Evolutionary conservation across 1,284 basidiomycete genomes (phyloP).

Genomic region (Microbotryum scabiosae): DNA sequence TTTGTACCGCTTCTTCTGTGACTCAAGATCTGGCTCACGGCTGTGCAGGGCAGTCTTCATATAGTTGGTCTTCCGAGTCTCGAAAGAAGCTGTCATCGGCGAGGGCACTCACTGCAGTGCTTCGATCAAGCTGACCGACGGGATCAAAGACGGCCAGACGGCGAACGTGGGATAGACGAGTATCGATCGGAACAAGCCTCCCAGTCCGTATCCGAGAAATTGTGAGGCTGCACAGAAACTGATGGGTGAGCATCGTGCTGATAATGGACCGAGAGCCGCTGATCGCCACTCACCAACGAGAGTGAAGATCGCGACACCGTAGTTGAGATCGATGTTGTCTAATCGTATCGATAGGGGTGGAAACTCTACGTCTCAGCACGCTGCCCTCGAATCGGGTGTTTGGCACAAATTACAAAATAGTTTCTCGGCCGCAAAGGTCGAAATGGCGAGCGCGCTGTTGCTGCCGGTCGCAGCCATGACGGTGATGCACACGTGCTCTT

Average conservation of each 20-base stretch:
- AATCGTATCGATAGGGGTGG: background rate
- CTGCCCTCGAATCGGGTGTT: background rate
- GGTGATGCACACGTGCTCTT: conserved; percentile 56
- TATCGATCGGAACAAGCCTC: conserved; percentile 53
- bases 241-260: background rate
- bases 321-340: conserved; percentile 52
- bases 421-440: conserved; percentile 55
- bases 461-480: conserved; percentile 60
- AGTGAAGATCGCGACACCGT: conserved; percentile 36
- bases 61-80: background rate
- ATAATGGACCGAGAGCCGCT: background rate
- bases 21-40: background rate
- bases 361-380: background rate
- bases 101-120: background rate
- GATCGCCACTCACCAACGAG: background rate
- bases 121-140: background rate
- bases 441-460: conserved; percentile 54
- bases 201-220: conserved; percentile 54
- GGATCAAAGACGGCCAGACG: conserved; percentile 56
- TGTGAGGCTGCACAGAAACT: conserved; percentile 43
- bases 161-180: conserved; percentile 61
- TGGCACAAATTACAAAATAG: conserved; percentile 38
- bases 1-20: conserved; percentile 37
- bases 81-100: background rate
- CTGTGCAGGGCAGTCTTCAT: background rate